Percentiles rank a stretch among this genome's conserved stretches.
Conservation (phyloP, 1,284 basidiomycete species). For the Volvariella volvacea region DNA sequence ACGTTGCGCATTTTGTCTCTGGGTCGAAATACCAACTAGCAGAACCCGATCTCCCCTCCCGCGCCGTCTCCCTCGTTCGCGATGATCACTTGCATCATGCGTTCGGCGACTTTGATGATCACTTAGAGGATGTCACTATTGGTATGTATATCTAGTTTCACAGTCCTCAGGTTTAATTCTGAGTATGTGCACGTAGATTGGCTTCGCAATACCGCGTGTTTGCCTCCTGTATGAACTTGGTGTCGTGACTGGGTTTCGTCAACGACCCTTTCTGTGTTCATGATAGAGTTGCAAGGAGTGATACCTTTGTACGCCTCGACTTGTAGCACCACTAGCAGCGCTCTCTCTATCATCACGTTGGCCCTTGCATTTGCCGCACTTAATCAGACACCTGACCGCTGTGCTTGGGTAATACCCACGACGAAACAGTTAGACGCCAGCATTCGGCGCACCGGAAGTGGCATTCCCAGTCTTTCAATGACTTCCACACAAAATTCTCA, state of each 20-base stretch:
- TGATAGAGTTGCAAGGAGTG: too few species aligned
- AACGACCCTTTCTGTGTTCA: too few species aligned
- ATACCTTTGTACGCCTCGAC: too few species aligned
- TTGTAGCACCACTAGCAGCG: too few species aligned
- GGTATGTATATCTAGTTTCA: slow-evolving; percentile 22
- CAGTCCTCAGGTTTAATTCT: background rate
- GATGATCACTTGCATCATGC: slow-evolving; percentile 40
- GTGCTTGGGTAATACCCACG: too few species aligned
- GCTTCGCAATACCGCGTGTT: slow-evolving; percentile 47
- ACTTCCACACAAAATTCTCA: too few species aligned
- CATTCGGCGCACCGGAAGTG: too few species aligned
- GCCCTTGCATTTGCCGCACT: too few species aligned
- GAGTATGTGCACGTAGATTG: slow-evolving; percentile 34
- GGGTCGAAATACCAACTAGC: slow-evolving; percentile 40
- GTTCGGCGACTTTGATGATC: slow-evolving; percentile 74
- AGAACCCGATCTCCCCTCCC: slow-evolving; percentile 33
- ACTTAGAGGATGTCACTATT: slow-evolving; percentile 66
- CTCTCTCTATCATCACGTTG: too few species aligned
- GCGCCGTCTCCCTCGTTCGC: slow-evolving; percentile 40
- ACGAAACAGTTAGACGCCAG: too few species aligned
- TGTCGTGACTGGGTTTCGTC: slow-evolving; percentile 11
- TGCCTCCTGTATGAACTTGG: slow-evolving; percentile 22
- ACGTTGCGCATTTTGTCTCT: slow-evolving; percentile 33
- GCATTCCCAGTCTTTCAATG: too few species aligned
- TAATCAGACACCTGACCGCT: too few species aligned